Base-by-base conservation (phyloP, 495 filamentous ascomycete species). In the Trichoderma gamsii region DNA sequence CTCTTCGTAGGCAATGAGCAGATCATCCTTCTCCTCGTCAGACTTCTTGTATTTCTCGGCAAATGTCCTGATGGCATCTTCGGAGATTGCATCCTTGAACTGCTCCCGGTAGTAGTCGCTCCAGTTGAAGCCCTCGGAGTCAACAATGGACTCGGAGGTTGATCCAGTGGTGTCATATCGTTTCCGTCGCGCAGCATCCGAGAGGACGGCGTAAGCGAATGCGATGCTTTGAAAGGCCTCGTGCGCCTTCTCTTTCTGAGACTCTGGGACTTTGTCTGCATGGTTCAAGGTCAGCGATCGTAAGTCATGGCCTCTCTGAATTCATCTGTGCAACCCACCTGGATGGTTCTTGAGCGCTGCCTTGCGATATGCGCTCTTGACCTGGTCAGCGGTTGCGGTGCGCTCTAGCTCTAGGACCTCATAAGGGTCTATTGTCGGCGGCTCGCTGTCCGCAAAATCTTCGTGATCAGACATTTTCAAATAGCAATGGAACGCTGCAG, bases 181-280 rank as follows among this genome's bases (percentile, higher is more conserved):
- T 64, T 84, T 85, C 65, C 94, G 89, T 41, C 93, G 86, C 4
- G 81, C 79, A 12, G 86, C 79, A 68, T 97, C 91, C 32, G 92
- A 97, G 61, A 99, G 87, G 63, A 99, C 88, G 21, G 91, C 92
- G 73, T 98, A 96, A 56, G 96, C 93, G 70, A 97, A 93, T 12
- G 93, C 95, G 71, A 98, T 87, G 66, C 88, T 80, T 75, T 98
- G 95, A 81, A 99, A 99, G 44, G 84, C 88, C 64, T 80, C 75
- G 70, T 95, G 87, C 9, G 96, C 93, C 66, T 83, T 79, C 11
- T 86, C 82, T 73, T 89, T 90, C 43, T 85, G 76, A 43, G 86
- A 82, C 1, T 84, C 79, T 56, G 84, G 65, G 18, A 87, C 90
- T 75, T 97, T 97, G 82, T 97, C 93, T 89, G 71, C 23, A 59